Percentiles rank a stretch among this genome's conserved stretches.
These are phyloP conservation scores for Kwoniella sp. DNA, from an alignment of 768 basidiomycete genomes.

Conservation along the genomic window DNA sequence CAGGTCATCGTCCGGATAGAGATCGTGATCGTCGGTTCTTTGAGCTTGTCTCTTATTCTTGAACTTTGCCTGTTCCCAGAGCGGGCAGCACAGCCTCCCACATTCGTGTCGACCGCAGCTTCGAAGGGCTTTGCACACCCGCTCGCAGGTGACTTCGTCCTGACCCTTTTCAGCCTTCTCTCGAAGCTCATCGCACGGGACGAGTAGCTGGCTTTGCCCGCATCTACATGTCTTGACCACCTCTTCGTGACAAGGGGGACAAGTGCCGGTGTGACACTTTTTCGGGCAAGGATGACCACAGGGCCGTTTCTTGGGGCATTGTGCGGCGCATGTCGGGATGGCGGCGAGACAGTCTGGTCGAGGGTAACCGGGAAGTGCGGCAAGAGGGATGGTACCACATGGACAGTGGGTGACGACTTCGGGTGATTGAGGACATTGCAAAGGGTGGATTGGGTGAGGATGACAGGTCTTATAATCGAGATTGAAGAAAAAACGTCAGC, in stretches of 20 bases:
- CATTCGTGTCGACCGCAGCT: conserved; percentile 87
- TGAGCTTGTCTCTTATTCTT: conserved; percentile 56
- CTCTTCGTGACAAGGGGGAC: conserved; percentile 74
- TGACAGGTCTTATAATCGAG: conserved; percentile 66
- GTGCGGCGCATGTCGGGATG: conserved; percentile 75
- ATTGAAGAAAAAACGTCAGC: conserved; percentile 1
- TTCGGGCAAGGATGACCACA: conserved; percentile 76
- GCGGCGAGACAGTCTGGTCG: conserved; percentile 67
- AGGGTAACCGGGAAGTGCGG: conserved; percentile 49
- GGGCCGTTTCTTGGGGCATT: conserved; percentile 64
- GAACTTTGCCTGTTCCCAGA: conserved; percentile 68
- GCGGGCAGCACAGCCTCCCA: conserved; percentile 80
- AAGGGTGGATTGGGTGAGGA: conserved; percentile 65
- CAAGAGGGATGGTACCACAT: conserved; percentile 70
- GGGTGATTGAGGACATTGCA: conserved; percentile 68
- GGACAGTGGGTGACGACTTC: conserved; percentile 71
- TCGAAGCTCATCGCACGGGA: conserved; percentile 62
- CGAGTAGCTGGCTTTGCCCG: conserved; percentile 66
- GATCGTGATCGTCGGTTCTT: conserved; percentile 63
- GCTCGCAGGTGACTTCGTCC: conserved; percentile 74
- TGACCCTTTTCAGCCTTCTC: conserved; percentile 53
- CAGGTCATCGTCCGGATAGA: conserved; percentile 59
- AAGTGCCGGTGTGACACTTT: conserved; percentile 75
- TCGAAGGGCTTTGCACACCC: conserved; percentile 73
- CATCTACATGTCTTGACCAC: conserved; percentile 84